Base-by-base conservation (phyloP, 345 rosid species). In the Brassica juncea region DNA sequence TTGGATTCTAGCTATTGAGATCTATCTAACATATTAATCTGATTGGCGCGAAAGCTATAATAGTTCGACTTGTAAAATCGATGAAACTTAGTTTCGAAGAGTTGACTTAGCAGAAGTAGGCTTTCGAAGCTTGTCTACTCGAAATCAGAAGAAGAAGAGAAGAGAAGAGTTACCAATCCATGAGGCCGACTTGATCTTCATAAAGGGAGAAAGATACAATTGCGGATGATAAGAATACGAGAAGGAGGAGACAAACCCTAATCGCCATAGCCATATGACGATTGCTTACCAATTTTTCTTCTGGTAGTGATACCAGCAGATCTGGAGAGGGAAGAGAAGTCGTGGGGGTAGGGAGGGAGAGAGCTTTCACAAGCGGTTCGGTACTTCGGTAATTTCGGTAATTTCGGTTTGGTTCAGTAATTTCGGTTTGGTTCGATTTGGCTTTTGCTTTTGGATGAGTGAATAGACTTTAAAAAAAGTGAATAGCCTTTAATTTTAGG, bases 101-200 rank as follows among this genome's bases (percentile, higher is more conserved):
- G 7, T 58, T 58, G 14, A 9, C 65, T 10, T 11, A 27, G 65
- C 8, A 60, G 16, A 4, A 60, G 65, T 60, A 11, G 6, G 9
- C 16, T 27, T 62, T 62, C 21, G 21, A 28, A 39, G 39, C 25
- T 44, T 28, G 3, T 0, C 23, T 21, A 12, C 6, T 5, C 47
- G 39, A 75, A 54, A 32, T 28, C 34, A 47, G 66, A 66, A n/a
- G 62, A 77, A 68, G 77, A 57, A 52, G 58, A 44, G 54, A 30
- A 4, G 73, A 70, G 54, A 30, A 4, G 73, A 70, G 78, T 83
- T 77, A 92, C 99, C 99, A 96, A 76, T 96, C 99, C 89, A 87
- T 86, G 85, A 93, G 94, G 62, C 98, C 99, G 44, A 86, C 97
- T 89, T 96, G 97, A 86, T 93, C 99, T 84, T 92, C 99, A 69